Percentiles rank a stretch among this genome's conserved stretches.
Evolutionary conservation across 805 yeast genomes (phyloP).

Genomic region (Clavispora fructus): DNA sequence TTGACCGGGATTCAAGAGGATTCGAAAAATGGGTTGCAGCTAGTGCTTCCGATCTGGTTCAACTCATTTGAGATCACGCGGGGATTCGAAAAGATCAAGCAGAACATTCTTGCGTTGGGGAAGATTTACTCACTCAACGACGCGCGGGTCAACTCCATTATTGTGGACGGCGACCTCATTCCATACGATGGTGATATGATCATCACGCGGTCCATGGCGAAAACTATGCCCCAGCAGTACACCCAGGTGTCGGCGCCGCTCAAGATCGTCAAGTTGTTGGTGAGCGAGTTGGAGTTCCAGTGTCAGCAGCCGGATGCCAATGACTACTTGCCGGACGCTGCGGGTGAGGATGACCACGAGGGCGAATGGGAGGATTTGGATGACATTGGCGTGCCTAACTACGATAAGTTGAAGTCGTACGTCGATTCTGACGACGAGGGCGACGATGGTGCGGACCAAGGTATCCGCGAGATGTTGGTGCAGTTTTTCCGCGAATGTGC

Average conservation of each 20-base stretch:
- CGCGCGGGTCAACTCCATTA: slow-evolving; percentile 41
- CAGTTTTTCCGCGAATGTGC: slow-evolving; percentile 56
- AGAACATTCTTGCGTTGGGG: slow-evolving; percentile 65
- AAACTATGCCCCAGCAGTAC: slow-evolving; percentile 54
- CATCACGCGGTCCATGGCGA: slow-evolving; percentile 81
- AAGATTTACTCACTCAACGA: slow-evolving; percentile 60
- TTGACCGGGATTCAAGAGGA: slow-evolving; percentile 34
- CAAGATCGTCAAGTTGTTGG: slow-evolving; percentile 67
- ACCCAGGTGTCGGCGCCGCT: slow-evolving; percentile 62
- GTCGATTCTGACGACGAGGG: slow-evolving; percentile 40
- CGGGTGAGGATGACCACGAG: slow-evolving; percentile 33
- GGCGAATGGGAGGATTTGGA: slow-evolving; percentile 73
- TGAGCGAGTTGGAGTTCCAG: slow-evolving; percentile 67
- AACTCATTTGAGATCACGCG: slow-evolving; percentile 73
- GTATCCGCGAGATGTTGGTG: slow-evolving; percentile 37
- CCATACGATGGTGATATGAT: slow-evolving; percentile 62
- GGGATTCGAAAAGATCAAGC: slow-evolving; percentile 69
- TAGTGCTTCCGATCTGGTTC: slow-evolving; percentile 76
- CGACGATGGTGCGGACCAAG: slow-evolving; percentile 27
- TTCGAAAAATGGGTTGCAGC: slow-evolving; percentile 40
- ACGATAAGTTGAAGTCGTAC: slow-evolving; percentile 56
- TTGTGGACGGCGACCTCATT: slow-evolving; percentile 74
- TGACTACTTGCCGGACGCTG: slow-evolving; percentile 25
- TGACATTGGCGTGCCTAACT: slow-evolving; percentile 57
- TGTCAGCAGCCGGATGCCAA: slow-evolving; percentile 43